Conservation (phyloP, 2,329 filamentous ascomycete genomes). For the Hypoxylon sp. region DNA sequence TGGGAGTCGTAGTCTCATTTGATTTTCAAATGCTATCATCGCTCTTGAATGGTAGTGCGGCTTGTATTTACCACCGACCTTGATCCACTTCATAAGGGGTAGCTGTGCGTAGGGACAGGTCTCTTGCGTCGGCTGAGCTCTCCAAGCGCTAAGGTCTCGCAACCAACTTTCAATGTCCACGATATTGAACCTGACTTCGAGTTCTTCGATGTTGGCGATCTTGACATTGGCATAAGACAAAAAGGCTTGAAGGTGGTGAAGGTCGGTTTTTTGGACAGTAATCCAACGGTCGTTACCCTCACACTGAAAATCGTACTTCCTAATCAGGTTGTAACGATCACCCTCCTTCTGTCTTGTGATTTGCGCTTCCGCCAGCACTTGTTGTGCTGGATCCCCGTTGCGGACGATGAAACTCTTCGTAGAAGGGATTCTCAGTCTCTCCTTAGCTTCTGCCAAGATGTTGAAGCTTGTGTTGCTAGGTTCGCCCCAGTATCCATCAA, state of each 20-base stretch:
- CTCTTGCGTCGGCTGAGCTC: background rate
- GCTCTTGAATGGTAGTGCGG: constrained; percentile 28
- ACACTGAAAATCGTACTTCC: constrained; percentile 21
- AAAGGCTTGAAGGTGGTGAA: constrained; percentile 23
- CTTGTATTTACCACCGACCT: constrained; percentile 5
- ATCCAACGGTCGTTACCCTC: constrained; percentile 12
- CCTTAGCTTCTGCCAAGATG: background rate
- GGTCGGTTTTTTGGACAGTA: constrained; percentile 17
- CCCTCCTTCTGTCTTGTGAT: constrained; percentile 22
- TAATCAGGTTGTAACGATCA: constrained; percentile 24
- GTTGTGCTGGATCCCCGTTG: constrained; percentile 2
- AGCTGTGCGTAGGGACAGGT: constrained; percentile 32
- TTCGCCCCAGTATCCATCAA: constrained; percentile 34
- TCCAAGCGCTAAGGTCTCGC: constrained; percentile 18
- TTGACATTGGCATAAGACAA: constrained; percentile 35
- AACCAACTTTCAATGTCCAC: constrained; percentile 29
- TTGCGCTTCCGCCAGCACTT: constrained; percentile 22
- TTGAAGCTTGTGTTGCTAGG: background rate
- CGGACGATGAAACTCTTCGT: background rate
- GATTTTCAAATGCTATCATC: constrained; percentile 32
- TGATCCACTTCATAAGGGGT: constrained; percentile 24
- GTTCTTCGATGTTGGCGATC: constrained; percentile 8
- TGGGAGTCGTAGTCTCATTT: constrained; percentile 8
- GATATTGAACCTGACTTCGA: constrained; percentile 22
- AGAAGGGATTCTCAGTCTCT: constrained; percentile 10